Evolutionary conservation across 2,329 filamentous ascomycete species (phyloP).

Genomic region (Aureobasidium sp.): DNA sequence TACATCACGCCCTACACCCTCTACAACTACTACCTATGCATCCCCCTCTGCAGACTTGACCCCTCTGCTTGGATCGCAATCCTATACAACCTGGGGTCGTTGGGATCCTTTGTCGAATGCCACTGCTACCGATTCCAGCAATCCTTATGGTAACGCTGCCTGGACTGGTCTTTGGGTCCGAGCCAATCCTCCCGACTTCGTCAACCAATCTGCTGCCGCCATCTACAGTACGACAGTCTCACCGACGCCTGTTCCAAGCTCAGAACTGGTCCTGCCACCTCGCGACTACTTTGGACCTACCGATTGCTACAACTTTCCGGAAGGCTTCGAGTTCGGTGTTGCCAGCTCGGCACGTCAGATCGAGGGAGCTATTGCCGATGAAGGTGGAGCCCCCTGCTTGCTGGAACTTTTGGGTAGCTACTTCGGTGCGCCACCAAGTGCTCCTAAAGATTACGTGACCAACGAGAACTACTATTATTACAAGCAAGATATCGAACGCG

Average conservation of each 20-base stretch:
- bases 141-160: slow-evolving; percentile 7
- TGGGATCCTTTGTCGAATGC: slow-evolving; percentile 42
- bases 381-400: slow-evolving; percentile 24
- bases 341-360: slow-evolving; percentile 29
- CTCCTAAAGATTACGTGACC: slow-evolving; percentile 23
- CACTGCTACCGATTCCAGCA: slow-evolving; percentile 35
- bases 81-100: slow-evolving; percentile 47
- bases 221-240: slow-evolving; percentile 49
- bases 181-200: slow-evolving; percentile 41
- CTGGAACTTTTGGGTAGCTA: no score
- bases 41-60: slow-evolving; percentile 40
- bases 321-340: slow-evolving; percentile 43
- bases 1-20: slow-evolving; percentile 38
- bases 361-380: slow-evolving; percentile 28
- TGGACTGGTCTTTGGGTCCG: slow-evolving; percentile 36
- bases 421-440: no score
- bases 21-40: slow-evolving; percentile 39
- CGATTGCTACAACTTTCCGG: slow-evolving; percentile 57
- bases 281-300: slow-evolving; percentile 55
- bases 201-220: slow-evolving; percentile 40
- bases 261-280: slow-evolving; percentile 63
- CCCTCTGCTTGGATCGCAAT: slow-evolving; percentile 38
- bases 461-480: slow-evolving; percentile 52
- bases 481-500: slow-evolving; percentile 49
- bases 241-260: slow-evolving; percentile 61